Base-by-base conservation (phyloP, 2,329 filamentous ascomycete species). In the Amylocarpus encephaloides region DNA sequence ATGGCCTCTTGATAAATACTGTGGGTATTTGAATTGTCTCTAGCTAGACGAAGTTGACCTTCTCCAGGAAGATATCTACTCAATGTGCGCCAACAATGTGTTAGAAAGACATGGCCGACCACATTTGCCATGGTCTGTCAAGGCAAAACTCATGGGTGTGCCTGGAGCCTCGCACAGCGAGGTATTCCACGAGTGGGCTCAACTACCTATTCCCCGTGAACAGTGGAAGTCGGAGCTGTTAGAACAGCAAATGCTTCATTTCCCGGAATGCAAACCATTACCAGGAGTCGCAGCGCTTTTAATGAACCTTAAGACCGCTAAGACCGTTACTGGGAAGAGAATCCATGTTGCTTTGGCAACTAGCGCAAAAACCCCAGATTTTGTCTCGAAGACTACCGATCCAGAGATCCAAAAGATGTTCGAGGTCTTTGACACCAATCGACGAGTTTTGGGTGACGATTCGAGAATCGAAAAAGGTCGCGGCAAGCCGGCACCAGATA, bases 401-500 rank as follows among this genome's bases (percentile, higher is more conserved):
- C 72, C 83, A 30, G 60, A 68, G 1, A 40, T 68, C 73, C 80
- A 49, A 86, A 73, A 81, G 32, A 68, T 85, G 41, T 83, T 85
- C 65, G 69, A 72, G 57, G 74, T 80, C 19, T 95, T 96, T 64
- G 78, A 82, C 32, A 66, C 73, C 1, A 70, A 83, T 15, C 81
- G 88, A 51, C 80, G 83, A 43, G 85, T 98, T 0, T 71, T 95
- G 1, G 93, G 93, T 10, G 93, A 98, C 64, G 92, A 98, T 66
- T 65, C 74, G 6, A 78, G 93, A 46, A 86, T 98, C 59, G 73
- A 77, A 0, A 70, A 77, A 4, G 92, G 92, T 0, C 74, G 89
- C 15, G 93, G 93, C 11, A 98, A 98, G 70, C 93, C 93, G 0
- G 78, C 92, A 29, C 93, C 92, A 0, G 92, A 98, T 70, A 98